Conservation (phyloP, 345 rosid species). For the Linum lewisii region DNA sequence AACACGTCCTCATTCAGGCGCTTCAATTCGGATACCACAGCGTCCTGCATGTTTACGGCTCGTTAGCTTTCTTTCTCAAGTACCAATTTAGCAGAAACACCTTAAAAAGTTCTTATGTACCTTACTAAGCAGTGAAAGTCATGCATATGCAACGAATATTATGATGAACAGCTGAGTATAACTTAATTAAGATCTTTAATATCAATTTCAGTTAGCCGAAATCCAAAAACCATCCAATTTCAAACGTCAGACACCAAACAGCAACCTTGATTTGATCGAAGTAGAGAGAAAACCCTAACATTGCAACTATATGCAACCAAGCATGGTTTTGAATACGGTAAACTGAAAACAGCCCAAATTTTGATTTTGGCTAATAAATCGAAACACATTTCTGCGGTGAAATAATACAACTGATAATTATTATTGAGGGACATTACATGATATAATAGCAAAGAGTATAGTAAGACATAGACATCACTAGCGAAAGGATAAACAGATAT, state of each 20-base stretch:
- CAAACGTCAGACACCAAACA: too few species aligned
- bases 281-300: too few species aligned
- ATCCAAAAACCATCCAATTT: too few species aligned
- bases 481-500: neutral
- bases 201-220: too few species aligned
- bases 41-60: slow-evolving; percentile 40
- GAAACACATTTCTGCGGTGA: neutral
- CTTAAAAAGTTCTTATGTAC: neutral
- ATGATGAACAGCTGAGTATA: too few species aligned
- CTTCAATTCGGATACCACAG: slow-evolving; percentile 56
- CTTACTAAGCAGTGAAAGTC: neutral
- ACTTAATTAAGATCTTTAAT: too few species aligned
- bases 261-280: too few species aligned
- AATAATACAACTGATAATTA: neutral
- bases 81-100: neutral
- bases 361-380: neutral
- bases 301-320: too few species aligned
- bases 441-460: too few species aligned
- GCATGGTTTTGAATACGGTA: too few species aligned
- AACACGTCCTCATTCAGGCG: slow-evolving; percentile 54
- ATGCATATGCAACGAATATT: neutral
- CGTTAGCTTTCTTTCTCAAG: slow-evolving; percentile 15
- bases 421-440: neutral
- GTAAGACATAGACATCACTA: neutral
- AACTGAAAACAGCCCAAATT: neutral